Conservation (phyloP, 2,329 filamentous ascomycete species). For the Penicillium sp. region DNA sequence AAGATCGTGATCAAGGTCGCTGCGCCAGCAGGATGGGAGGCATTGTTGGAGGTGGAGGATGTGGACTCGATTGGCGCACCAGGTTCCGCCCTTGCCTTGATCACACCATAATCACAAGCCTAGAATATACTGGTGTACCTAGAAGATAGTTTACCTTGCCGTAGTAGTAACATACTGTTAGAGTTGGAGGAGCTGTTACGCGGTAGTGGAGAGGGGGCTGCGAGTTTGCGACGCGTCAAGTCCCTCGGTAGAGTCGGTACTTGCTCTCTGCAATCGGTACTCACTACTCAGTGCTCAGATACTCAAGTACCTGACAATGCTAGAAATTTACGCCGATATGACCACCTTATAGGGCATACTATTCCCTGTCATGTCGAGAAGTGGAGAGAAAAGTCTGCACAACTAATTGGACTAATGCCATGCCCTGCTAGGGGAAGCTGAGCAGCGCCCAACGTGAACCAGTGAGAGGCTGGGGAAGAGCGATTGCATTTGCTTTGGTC, state of each 20-base stretch:
- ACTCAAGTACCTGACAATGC: not conserved
- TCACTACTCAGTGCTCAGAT: not conserved
- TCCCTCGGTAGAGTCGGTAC: not conserved
- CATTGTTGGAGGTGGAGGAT: not conserved
- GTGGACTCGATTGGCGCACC: not conserved
- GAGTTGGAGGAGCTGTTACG: not conserved
- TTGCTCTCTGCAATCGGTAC: not conserved
- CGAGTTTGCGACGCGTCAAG: not conserved
- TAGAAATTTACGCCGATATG: too few species aligned
- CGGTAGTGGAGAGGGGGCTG: not conserved
- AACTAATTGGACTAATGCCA: not conserved
- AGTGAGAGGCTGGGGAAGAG: not conserved
- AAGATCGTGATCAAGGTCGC: slow-evolving; percentile 6
- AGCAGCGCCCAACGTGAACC: not conserved
- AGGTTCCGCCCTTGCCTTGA: slow-evolving; percentile 13
- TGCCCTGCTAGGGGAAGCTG: not conserved
- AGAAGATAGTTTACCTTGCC: not conserved
- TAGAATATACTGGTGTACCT: not conserved
- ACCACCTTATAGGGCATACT: not conserved
- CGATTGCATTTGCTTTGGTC: not conserved
- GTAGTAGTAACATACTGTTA: slow-evolving; percentile 1
- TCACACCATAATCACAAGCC: slow-evolving; percentile 23
- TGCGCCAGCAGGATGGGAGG: slow-evolving; percentile 5
- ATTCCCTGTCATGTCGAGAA: not conserved
- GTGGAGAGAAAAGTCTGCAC: not conserved